Base-by-base conservation (phyloP, 805 yeast genomes). In the Torulaspora indica region DNA sequence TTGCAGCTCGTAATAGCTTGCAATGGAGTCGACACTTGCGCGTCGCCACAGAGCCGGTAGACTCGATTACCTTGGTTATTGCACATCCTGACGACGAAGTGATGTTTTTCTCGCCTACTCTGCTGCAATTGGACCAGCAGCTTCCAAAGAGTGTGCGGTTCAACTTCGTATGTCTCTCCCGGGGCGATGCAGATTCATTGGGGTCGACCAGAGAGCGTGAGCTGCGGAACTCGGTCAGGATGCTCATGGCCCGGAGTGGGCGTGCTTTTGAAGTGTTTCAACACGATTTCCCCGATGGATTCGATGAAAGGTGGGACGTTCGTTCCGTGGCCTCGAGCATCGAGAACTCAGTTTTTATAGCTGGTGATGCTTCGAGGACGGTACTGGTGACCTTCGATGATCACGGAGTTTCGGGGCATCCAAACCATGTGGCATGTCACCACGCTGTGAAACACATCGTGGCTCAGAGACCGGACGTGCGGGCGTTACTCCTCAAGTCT, bases 61-160 rank as follows among this genome's bases (percentile, higher is more conserved):
- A 25, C 18, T 43, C 47, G 20, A 17, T 45, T 4, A 40, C 49
- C 24, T 68, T 82, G 36, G 67, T 91, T 9, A 81, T 89, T 32
- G 96, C 96, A 0, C 99, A 93, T 64, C 99, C 99, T 0, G 99
- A 93, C 64, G 99, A 93, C 63, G 99, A 93, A 66, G 90, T 88
- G 40, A 93, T 93, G 98, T 93, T 93, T 65, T 93, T 93, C 57
- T 79, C 88, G 1, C 98, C 98, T 0, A 71, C 61, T 8, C 38
- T 63, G 15, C 35, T 60, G 24, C 57, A 60, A 25, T 43, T 62
- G 29, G 47, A 62, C 40, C 32, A 28, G 3, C 15, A 41, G 15
- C 39, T 58, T 15, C 48, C 54, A 1, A 8, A 22, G 3, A n/a
- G 39, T 22, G 42, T 59, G 9, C 40, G 39, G 9, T 66, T 89